Evolutionary conservation across 179 eudicot genomes (phyloP), one percentile per base, ranked within the genome.

Genomic region (Amaranthus tricolor): DNA sequence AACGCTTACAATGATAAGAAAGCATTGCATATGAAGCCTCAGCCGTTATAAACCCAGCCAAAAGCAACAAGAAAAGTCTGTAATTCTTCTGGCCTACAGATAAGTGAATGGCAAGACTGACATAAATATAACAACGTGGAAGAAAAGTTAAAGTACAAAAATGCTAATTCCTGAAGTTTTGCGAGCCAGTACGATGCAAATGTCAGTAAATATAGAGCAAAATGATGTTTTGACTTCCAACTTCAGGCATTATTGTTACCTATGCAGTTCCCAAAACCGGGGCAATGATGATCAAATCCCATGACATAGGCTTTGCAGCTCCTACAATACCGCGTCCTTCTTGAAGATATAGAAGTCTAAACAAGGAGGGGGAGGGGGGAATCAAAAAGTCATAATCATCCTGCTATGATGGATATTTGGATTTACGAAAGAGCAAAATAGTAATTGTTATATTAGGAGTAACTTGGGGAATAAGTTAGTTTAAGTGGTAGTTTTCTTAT

Each of bases 231-330:
- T 50, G 63, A 68, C 14, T 47, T 68, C 49, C 4, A 67, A 64
- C 43, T 19, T 55, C 54, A 72, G 48, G 62, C 77, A 65, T 17
- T 80, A 54, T 13, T 54, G 17, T 79, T 83, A 92, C 97, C 97
- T 80, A 92, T 85, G 78, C 97, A 92, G 83, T 91, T 92, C 55
- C 96, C 97, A 76, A 92, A 91, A 68, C 94, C 97, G 51, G 97
- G 92, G 80, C 97, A 91, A 67, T 92, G 97, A 80, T 92, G 97
- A 86, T 92, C 97, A 80, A 89, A 89, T 77, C 92, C 90, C 76
- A 81, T 81, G 73, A 92, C 86, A 88, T 85, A 86, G 57, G 75
- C 85, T 79, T 88, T 76, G 84, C 97, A 92, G 47, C 70, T 83
- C 64, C 69, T 86, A 84, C 97, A 92, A 75, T 82, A 88, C 76